Evolutionary conservation across 2,329 filamentous ascomycete species (phyloP), one percentile per base, ranked within the genome.

Genomic region (Clarireedia hainanense): DNA sequence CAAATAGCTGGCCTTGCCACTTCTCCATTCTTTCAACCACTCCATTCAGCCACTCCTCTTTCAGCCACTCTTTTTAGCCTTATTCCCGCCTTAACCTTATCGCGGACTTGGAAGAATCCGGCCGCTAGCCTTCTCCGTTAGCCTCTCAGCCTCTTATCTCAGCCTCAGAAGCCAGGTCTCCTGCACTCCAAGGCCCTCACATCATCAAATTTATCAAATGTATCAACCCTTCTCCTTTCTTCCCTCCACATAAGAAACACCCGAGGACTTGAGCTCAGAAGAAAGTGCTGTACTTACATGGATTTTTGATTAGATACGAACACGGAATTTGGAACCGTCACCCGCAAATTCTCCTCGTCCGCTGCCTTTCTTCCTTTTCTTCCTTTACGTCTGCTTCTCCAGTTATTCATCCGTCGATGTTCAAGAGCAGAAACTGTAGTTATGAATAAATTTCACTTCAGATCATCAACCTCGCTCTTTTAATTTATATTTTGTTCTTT

Each of bases 401-500:
- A 12, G 14, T 14, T 0, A 46, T 4, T 20, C 40, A 27, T 26
- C 2, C 27, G 27, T 40, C 24, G 40, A 24, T 36, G n/a, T 17
- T 43, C 37, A 51, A 43, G 12, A 42, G 20, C 10, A 37, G 6
- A n/a, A 17, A n/a, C 27, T 42, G 51, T 42, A 54, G 23, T 49
- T 54, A 54, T 54, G 51, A 49, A 40, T 42, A n/a, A 34, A 34
- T 6, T 17, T 49, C 27, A 45, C 7, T 5, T 42, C 43, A 48
- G 39, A 34, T 23, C 20, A 42, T 49, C 30, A 34, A 54, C 45
- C 40, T 57, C 58, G 40, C 46, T 50, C 54, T 56, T 49, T 57
- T 61, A 58, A 63, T 64, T 61, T 65, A 46, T 57, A 55, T 62
- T 56, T 56, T 61, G 55, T 61, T 47, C 47, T 63, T 62, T 17